phyloP scores from a whole-genome alignment of 768 basidiomycete species.

The Mycena kentingensis region DNA sequence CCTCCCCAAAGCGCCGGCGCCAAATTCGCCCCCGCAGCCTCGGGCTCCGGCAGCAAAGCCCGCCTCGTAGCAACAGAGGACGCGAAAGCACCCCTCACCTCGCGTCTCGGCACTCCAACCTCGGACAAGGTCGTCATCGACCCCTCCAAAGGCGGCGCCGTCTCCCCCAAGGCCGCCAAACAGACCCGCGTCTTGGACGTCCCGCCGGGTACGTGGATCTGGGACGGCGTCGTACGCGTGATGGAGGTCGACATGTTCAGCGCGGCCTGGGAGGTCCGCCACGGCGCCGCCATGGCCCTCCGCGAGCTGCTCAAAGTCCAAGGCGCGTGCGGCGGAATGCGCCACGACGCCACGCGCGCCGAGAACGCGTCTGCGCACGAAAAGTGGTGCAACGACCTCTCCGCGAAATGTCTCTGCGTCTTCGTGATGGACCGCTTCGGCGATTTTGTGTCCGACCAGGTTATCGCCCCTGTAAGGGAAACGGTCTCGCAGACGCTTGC shows the following conservation, averaged over 20 bases:
- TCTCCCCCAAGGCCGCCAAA: constrained; percentile 75
- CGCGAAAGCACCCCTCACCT: constrained; percentile 42
- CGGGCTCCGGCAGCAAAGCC: constrained; percentile 58
- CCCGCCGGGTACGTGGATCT: constrained; percentile 74
- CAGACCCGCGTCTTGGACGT: constrained; percentile 80
- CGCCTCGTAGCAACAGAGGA: constrained; percentile 73
- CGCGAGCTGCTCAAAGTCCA: constrained; percentile 86
- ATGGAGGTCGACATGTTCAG: constrained; percentile 85
- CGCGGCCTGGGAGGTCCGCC: constrained; percentile 89
- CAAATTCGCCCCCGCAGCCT: constrained; percentile 61
- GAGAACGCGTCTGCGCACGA: constrained; percentile 74
- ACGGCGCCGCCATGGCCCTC: constrained; percentile 90
- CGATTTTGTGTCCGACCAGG: constrained; percentile 96
- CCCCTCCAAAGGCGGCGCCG: constrained; percentile 82
- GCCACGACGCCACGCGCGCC: constrained; percentile 50
- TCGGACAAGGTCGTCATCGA: constrained; percentile 75
- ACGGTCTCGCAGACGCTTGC: constrained; percentile 94
- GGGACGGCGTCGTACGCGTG: constrained; percentile 80
- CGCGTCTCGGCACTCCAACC: constrained; percentile 63
- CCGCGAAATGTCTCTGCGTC: constrained; percentile 82
- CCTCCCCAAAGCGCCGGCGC: constrained; percentile 59
- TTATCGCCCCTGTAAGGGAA: constrained; percentile 95
- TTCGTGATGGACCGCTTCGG: constrained; percentile 97
- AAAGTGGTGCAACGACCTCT: constrained; percentile 87
- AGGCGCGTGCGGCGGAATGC: constrained; percentile 81